Percentiles rank a stretch among this genome's conserved stretches.
Conservation (phyloP, 2,329 filamentous ascomycete species). For the Cryphonectria radicalis region DNA sequence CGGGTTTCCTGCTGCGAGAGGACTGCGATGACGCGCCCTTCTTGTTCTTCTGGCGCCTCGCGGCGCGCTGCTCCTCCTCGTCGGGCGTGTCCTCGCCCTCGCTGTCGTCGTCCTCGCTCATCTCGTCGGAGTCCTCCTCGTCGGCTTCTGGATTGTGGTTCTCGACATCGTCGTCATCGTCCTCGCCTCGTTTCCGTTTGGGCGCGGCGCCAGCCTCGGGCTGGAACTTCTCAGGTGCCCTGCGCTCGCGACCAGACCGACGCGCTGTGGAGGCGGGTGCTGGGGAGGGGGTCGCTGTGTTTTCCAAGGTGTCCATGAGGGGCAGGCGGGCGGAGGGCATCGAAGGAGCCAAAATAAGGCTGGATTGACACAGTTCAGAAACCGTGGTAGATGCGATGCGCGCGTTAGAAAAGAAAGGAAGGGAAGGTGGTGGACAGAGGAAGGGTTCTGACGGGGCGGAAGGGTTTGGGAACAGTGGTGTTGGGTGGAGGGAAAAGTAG, state of each 20-base stretch:
- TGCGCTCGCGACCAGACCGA: conserved; percentile 71
- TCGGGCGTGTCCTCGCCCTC: conserved; percentile 48
- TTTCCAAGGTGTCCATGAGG: conserved; percentile 59
- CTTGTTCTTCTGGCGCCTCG: conserved; percentile 37
- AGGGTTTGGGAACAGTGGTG: neutral
- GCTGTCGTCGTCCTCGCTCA: conserved; percentile 33
- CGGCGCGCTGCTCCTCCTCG: conserved; percentile 48
- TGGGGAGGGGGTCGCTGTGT: conserved; percentile 58
- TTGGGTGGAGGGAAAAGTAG: conserved; percentile 17
- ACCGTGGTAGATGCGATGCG: conserved; percentile 33
- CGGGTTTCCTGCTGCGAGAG: conserved; percentile 58
- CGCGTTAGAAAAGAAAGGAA: conserved; percentile 18
- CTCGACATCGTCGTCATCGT: conserved; percentile 52
- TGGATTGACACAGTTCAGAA: conserved; percentile 26
- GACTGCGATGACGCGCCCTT: conserved; percentile 44
- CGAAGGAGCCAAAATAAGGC: conserved; percentile 25
- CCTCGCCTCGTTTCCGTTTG: conserved; percentile 62
- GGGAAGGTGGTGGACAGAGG: neutral
- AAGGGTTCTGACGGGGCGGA: conserved; percentile 4
- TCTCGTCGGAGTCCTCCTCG: conserved; percentile 38
- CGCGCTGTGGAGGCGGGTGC: conserved; percentile 59
- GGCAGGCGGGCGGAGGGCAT: conserved; percentile 50
- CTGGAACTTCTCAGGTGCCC: conserved; percentile 62
- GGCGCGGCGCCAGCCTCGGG: conserved; percentile 53
- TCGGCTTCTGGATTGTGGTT: conserved; percentile 52